Evolutionary conservation across 2,329 filamentous ascomycete genomes (phyloP).

Genomic region (Fusarium virguliforme): DNA sequence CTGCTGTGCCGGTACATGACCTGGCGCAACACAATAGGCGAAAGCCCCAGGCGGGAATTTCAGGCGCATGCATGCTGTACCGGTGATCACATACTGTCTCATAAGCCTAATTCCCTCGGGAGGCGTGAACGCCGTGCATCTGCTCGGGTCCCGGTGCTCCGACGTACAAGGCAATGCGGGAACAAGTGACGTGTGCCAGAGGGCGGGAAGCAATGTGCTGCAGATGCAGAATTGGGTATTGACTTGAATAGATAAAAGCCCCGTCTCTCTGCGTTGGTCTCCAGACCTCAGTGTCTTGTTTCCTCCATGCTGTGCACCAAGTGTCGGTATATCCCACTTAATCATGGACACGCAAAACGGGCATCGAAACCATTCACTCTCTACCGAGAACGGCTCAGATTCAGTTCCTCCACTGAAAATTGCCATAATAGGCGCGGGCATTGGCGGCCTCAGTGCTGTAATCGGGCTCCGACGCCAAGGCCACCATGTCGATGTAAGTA

Average conservation of each 20-base stretch:
- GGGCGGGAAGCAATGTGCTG: not conserved
- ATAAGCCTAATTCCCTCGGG: not conserved
- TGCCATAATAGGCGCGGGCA: slow-evolving; percentile 54
- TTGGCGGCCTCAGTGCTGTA: slow-evolving; percentile 65
- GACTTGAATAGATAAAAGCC: not conserved
- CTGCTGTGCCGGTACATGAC: not conserved
- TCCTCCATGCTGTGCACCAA: too few relatives aligned
- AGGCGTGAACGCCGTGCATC: not conserved
- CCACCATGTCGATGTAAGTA: slow-evolving; percentile 57
- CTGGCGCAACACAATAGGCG: not conserved
- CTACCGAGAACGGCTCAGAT: not conserved
- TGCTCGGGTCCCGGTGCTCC: slow-evolving; percentile 6
- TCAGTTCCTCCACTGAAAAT: slow-evolving; percentile 22
- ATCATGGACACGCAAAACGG: slow-evolving; percentile 2
- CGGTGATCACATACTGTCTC: not conserved
- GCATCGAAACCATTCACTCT: not conserved
- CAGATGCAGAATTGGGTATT: not conserved
- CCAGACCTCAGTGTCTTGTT: too few relatives aligned
- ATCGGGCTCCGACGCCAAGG: slow-evolving; percentile 66
- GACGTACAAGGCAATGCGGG: not conserved
- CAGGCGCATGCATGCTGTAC: not conserved
- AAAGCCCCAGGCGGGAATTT: not conserved
- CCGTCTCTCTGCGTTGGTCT: not conserved
- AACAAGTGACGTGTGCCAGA: not conserved
- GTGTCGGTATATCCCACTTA: not conserved